phyloP scores from a whole-genome alignment of 2,329 filamentous ascomycete species.

The Aspergillus arachidicola region DNA sequence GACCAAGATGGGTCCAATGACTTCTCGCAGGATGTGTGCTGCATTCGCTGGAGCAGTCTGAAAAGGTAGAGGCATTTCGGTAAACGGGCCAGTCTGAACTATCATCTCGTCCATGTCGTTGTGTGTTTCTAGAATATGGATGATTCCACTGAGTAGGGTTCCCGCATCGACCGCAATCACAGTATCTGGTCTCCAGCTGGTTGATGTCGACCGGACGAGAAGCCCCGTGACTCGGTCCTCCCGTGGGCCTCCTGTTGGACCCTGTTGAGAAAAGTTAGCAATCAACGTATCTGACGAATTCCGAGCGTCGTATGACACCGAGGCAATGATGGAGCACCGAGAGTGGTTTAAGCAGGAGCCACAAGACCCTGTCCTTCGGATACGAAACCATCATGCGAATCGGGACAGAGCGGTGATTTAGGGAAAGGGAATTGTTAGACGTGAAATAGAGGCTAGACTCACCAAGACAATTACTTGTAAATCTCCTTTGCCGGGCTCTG shows the following conservation, averaged over 20 bases:
- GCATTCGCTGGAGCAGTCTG: slow-evolving; percentile 74
- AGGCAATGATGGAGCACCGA: not conserved
- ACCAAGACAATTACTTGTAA: slow-evolving; percentile 76
- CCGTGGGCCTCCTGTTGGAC: slow-evolving; percentile 82
- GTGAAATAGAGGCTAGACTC: slow-evolving; percentile 41
- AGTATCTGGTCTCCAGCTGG: slow-evolving; percentile 79
- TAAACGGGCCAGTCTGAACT: slow-evolving; percentile 69
- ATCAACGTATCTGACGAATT: slow-evolving; percentile 20
- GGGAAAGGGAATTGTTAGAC: not conserved
- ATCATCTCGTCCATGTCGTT: slow-evolving; percentile 33
- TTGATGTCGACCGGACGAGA: slow-evolving; percentile 77
- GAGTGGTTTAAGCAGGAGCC: not conserved
- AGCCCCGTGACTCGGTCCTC: slow-evolving; percentile 91
- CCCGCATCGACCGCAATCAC: slow-evolving; percentile 92
- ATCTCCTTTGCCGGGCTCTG: not conserved
- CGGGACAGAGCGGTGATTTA: slow-evolving; percentile 7
- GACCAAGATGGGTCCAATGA: slow-evolving; percentile 87
- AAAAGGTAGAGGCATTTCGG: slow-evolving; percentile 72
- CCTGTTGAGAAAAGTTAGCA: slow-evolving; percentile 57
- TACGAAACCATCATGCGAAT: not conserved
- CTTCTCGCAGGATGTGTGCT: slow-evolving; percentile 72
- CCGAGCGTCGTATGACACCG: slow-evolving; percentile 10
- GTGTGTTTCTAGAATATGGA: slow-evolving; percentile 67
- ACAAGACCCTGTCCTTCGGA: not conserved
- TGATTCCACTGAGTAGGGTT: slow-evolving; percentile 82